Evolutionary conservation across 768 basidiomycete genomes (phyloP), one percentile per base, ranked within the genome.

Genomic region (Suillus lakei): DNA sequence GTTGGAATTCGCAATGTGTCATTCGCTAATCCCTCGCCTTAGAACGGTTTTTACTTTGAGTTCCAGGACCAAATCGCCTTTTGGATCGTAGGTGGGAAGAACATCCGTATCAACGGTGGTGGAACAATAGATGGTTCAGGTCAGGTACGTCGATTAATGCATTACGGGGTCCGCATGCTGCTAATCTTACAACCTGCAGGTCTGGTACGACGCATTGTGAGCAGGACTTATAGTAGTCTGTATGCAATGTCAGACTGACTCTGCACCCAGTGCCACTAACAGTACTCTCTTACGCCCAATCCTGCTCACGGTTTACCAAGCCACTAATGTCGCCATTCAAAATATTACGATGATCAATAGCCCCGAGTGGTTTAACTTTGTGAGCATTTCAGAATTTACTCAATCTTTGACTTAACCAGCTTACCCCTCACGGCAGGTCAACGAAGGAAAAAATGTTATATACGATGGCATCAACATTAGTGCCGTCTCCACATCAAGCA

Each of bases 51-150:
- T 70, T 79, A 78, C 61, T 83, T 86, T 62, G 75, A 82, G 18
- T 88, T 85, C 76, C 86, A 86, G 70, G 83, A 79, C 0, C 84
- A 85, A 68, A 72, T 83, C 30, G 82, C 85, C 5, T 86, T 85
- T 69, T 89, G 86, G 86, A 74, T 86, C 5, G 72, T 87, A 3
- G 85, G 85, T 34, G 86, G 86, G 6, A 73, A 78, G 36, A 83
- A 85, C 64, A 77, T 86, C 46, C 38, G 75, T 9, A 69, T 86
- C 26, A 82, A 84, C 62, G 88, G 89, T 8, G 88, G 88, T 41
- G 89, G 89, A 13, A 87, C 86, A 3, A 78, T 91, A 21, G 87
- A 89, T 70, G 89, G 88, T 21, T 81, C 83, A 38, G 89, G 89
- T 13, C 88, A 90, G 76, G 85, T 85, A 66, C 61, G 82, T 60